Conservation (phyloP, 495 filamentous ascomycete species). For the Aspergillus campestris region DNA sequence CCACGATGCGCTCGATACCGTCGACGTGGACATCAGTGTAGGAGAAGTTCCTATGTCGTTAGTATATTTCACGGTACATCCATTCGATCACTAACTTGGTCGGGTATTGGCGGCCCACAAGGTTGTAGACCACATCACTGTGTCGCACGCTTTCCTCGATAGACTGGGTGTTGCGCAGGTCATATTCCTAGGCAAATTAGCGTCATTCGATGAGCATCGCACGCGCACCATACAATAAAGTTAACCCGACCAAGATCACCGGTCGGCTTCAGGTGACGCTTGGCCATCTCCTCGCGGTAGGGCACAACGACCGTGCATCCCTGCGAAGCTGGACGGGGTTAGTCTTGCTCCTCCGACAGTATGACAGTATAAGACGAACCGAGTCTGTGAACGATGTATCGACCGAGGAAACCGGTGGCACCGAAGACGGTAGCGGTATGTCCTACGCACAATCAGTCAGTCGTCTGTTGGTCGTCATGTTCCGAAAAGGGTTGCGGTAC, state of each 20-base stretch:
- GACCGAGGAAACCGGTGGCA: slow-evolving; percentile 89
- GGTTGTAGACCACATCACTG: slow-evolving; percentile 94
- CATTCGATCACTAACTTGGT: slow-evolving; percentile 64
- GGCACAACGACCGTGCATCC: slow-evolving; percentile 92
- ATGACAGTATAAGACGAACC: slow-evolving; percentile 46
- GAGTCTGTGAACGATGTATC: slow-evolving; percentile 94
- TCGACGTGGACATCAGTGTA: slow-evolving; percentile 91
- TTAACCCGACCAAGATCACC: slow-evolving; percentile 86
- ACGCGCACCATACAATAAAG: slow-evolving; percentile 55
- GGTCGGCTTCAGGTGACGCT: slow-evolving; percentile 89
- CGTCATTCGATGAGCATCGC: background rate
- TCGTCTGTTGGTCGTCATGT: slow-evolving; percentile 9
- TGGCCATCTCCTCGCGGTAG: slow-evolving; percentile 94
- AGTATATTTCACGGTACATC: slow-evolving; percentile 9
- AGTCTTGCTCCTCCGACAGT: slow-evolving; percentile 17
- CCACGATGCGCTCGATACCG: slow-evolving; percentile 87
- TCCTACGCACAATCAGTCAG: slow-evolving; percentile 44
- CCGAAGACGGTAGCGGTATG: slow-evolving; percentile 97
- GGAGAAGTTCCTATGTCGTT: slow-evolving; percentile 71
- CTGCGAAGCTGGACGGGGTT: slow-evolving; percentile 56
- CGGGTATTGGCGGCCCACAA: slow-evolving; percentile 86
- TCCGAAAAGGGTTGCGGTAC: slow-evolving; percentile 40
- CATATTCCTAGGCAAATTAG: slow-evolving; percentile 62
- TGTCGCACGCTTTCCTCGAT: slow-evolving; percentile 96
- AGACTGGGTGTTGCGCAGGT: slow-evolving; percentile 88